phyloP scores from a whole-genome alignment of 2,329 filamentous ascomycete species.

The Uncinocarpus reesii region DNA sequence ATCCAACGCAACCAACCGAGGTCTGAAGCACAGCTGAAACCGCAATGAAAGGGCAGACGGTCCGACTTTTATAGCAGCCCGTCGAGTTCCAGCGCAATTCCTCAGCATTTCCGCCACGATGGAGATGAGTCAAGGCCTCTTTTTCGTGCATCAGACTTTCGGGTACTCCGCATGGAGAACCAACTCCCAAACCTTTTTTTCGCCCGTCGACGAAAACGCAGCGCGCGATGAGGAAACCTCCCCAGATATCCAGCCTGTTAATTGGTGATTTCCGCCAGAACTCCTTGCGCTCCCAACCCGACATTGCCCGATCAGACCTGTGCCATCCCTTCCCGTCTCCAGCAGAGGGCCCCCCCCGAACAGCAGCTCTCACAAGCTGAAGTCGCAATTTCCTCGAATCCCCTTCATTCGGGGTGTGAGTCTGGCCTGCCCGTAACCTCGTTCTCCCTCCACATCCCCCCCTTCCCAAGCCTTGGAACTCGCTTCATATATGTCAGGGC shows the following conservation, averaged over 20 bases:
- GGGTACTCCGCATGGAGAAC: conserved; percentile 10
- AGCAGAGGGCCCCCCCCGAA: too few relatives aligned
- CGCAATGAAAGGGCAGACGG: neutral
- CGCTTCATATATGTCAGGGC: conserved; percentile 10
- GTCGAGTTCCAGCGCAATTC: neutral
- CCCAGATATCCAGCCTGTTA: neutral
- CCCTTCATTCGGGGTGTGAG: neutral
- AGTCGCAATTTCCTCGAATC: conserved; percentile 12
- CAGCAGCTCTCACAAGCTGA: conserved; percentile 8
- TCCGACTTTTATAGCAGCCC: conserved; percentile 4
- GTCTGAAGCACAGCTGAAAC: conserved; percentile 12
- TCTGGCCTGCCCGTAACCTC: neutral
- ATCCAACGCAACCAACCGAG: conserved; percentile 6
- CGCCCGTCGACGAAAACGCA: neutral
- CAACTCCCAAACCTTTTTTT: neutral
- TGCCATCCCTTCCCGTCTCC: neutral
- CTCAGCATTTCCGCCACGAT: too few relatives aligned
- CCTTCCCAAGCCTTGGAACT: neutral
- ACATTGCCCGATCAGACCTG: conserved; percentile 10
- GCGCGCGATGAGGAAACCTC: neutral
- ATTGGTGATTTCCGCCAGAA: conserved; percentile 4
- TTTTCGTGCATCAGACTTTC: conserved; percentile 8
- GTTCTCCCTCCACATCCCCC: neutral
- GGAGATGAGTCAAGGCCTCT: conserved; percentile 5
- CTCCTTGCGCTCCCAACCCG: conserved; percentile 9